A percentile compares a stretch with the other conserved stretches of the same genome.
Conservation (phyloP, 1,139 yeast genomes). For the Pneumocystis canis region DNA sequence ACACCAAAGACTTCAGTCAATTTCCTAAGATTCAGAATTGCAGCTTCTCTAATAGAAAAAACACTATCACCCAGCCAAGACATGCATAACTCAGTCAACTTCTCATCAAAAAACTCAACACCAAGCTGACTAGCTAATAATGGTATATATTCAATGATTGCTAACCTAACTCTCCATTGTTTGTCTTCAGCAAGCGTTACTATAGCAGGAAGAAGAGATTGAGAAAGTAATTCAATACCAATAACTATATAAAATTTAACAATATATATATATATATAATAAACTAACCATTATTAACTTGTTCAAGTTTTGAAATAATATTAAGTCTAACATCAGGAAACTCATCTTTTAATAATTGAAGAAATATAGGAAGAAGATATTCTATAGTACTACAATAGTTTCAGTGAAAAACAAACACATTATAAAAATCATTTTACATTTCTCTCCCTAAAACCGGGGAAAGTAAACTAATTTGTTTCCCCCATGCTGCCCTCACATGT, state of each 20-base stretch:
- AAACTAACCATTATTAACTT: constrained; percentile 49
- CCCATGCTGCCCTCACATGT: constrained; percentile 82
- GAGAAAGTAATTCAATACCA: constrained; percentile 76
- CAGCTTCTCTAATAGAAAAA: constrained; percentile 91
- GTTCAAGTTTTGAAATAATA: constrained; percentile 79
- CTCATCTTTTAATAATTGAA: constrained; percentile 91
- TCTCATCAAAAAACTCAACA: constrained; percentile 81
- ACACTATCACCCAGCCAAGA: constrained; percentile 98
- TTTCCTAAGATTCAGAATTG: constrained; percentile 67
- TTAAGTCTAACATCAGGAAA: constrained; percentile 92
- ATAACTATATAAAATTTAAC: constrained; percentile 35
- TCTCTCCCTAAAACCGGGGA: constrained; percentile 82
- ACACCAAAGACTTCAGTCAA: constrained; percentile 81
- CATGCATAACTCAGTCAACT: constrained; percentile 77
- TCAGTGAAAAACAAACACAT: background rate
- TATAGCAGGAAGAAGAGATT: constrained; percentile 84
- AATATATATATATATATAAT: background rate
- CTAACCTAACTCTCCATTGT: constrained; percentile 95
- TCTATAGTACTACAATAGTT: constrained; percentile 43
- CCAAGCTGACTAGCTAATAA: constrained; percentile 92
- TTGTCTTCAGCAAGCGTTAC: constrained; percentile 91
- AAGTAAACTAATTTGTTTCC: constrained; percentile 70
- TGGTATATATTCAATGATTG: constrained; percentile 93
- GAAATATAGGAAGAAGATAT: constrained; percentile 68
- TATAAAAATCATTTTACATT: constrained; percentile 14